Percentiles rank a stretch among this genome's conserved stretches.
These are phyloP conservation scores for Allium cepa DNA, from an alignment of 106 monocot species.

Conservation along the genomic window DNA sequence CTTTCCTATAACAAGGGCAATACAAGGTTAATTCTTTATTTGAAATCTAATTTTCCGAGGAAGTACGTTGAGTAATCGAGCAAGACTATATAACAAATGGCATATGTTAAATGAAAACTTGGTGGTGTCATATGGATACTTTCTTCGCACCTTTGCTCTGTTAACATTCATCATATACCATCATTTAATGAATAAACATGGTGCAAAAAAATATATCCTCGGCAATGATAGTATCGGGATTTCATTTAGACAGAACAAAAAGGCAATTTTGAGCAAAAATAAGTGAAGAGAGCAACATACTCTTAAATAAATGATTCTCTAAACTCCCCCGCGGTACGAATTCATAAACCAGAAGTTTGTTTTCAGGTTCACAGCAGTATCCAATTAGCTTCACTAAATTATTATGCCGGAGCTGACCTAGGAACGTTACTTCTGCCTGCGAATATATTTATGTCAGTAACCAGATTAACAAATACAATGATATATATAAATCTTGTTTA, in stretches of 20 bases:
- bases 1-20: conserved; percentile 30
- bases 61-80: neutral
- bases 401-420: conserved; percentile 75
- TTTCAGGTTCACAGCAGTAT: conserved; percentile 70
- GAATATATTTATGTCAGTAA: conserved; percentile 2
- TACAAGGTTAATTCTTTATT: neutral
- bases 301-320: conserved; percentile 82
- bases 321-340: conserved; percentile 86
- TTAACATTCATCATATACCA: too few species aligned
- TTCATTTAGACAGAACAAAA: too few species aligned
- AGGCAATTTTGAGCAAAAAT: neutral
- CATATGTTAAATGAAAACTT: neutral
- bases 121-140: too few species aligned
- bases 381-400: conserved; percentile 90
- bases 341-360: conserved; percentile 86
- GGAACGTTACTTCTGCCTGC: conserved; percentile 82
- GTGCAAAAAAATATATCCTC: too few species aligned
- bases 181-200: too few species aligned
- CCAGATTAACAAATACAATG: too few species aligned
- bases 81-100: neutral
- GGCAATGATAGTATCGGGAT: too few species aligned
- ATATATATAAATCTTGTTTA: too few species aligned
- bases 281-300: conserved; percentile 22
- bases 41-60: neutral
- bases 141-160: too few species aligned